Conservation (phyloP, 495 filamentous ascomycete genomes). For the Amphirosellinia nigrospora region DNA sequence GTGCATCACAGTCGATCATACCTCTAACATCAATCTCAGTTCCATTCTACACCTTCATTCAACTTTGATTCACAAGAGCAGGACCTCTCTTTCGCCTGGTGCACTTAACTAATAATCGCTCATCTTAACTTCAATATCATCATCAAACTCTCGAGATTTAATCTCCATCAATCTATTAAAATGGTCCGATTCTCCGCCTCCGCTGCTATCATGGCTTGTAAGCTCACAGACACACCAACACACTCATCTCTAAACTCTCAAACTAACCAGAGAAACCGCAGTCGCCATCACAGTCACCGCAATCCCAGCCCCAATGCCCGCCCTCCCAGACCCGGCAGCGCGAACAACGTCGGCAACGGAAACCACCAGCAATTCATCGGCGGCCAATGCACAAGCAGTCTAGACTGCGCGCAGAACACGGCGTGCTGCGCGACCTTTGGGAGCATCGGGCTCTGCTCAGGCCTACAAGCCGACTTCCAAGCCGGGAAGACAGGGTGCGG, state of each 20-base stretch:
- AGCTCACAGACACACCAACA: not conserved
- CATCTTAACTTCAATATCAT: not conserved
- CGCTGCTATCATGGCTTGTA: conserved; percentile 19
- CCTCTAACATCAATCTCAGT: not conserved
- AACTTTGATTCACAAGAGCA: conserved; percentile 16
- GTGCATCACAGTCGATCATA: not conserved
- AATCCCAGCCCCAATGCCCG: conserved; percentile 11
- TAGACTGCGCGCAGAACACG: conserved; percentile 38
- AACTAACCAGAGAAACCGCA: not conserved
- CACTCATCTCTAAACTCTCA: not conserved
- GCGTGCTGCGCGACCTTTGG: conserved; percentile 42
- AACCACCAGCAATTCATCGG: conserved; percentile 44
- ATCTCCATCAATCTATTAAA: conserved; percentile 7
- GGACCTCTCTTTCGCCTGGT: conserved; percentile 2
- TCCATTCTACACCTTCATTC: not conserved
- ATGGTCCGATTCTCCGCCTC: conserved; percentile 22
- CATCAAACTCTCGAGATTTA: not conserved
- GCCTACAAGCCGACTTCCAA: conserved; percentile 45
- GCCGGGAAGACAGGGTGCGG: conserved; percentile 56
- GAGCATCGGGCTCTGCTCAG: conserved; percentile 46
- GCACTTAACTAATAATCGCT: not conserved
- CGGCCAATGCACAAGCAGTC: conserved; percentile 41
- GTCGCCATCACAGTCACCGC: conserved; percentile 31
- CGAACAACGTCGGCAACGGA: conserved; percentile 48
- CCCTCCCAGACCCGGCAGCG: conserved; percentile 39